Base-by-base conservation (phyloP, 2,329 filamentous ascomycete genomes). In the Simplicillium aogashimaense region DNA sequence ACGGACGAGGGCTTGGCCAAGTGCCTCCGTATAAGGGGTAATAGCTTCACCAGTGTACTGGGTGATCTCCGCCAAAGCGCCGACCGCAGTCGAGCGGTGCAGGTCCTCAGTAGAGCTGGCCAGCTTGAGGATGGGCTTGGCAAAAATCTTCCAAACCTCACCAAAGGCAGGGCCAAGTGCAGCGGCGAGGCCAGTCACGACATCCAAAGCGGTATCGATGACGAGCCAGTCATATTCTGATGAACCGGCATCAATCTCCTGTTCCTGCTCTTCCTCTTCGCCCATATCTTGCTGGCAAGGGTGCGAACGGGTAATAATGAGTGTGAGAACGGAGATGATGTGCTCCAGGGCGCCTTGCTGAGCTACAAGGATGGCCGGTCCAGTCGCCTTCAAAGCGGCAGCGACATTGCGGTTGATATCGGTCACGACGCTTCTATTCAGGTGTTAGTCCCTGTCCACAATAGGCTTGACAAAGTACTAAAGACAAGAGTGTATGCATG, bases 191-290 rank as follows among this genome's bases (percentile, higher is more conserved):
- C 86, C 87, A 38, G 87, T 86, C 38, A 95, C 72, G 36, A 94
- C 87, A 49, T 97, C 92, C 41, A 97, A 76, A 29, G 87, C 89
- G 9, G 88, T 95, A 66, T 98, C 92, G 40, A 97, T 83, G 38
- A 95, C 83, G 14, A 95, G 77, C 92, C 92, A 97, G 69, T 97
- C 92, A 55, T 94, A 95, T 66, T 98, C 92, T 3, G 90, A 94
- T 25, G 83, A 84, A 58, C 88, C 90, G 40, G 68, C 69, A 41
- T 84, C 78, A 9, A 80, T 69, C n/a, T 81, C 79, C 41, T 78
- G 74, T 46, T 83, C 77, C 51, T 90, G 88, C 41, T 86, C 83
- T 25, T 25, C 20, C 45, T 86, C 82, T 44, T 85, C 83, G 35
- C 83, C 86, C 16, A 94, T 77, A 56, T 95, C 90, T 55, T 90